Evolutionary conservation across 768 basidiomycete genomes (phyloP).

Genomic region (Amanita exitialis): DNA sequence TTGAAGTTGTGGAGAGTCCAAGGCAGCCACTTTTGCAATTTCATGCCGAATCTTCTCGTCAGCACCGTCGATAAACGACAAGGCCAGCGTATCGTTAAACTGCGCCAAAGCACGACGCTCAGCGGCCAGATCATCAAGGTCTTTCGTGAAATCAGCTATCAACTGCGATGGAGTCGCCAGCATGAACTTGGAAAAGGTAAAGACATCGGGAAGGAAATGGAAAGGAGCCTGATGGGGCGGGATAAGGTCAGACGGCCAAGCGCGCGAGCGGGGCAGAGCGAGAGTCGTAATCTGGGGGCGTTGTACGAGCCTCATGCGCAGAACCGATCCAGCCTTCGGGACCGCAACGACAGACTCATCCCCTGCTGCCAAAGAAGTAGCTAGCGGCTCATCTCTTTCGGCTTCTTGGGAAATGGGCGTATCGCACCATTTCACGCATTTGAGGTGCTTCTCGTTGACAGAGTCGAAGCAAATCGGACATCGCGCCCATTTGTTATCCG

Average conservation of each 20-base stretch:
- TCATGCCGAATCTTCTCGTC: constrained; percentile 69
- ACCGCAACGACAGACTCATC: constrained; percentile 24
- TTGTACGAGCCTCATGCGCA: constrained; percentile 85
- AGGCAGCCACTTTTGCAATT: constrained; percentile 65
- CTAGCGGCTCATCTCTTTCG: constrained; percentile 25
- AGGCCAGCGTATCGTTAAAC: constrained; percentile 67
- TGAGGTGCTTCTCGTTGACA: constrained; percentile 81
- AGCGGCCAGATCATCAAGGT: constrained; percentile 59
- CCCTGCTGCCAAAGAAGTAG: constrained; percentile 29
- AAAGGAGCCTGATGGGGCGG: constrained; percentile 92
- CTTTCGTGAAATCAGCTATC: constrained; percentile 57
- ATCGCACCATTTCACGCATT: constrained; percentile 87
- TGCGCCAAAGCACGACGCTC: constrained; percentile 61
- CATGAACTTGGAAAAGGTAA: constrained; percentile 88
- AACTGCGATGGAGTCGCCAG: constrained; percentile 86
- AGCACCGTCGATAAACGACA: constrained; percentile 74
- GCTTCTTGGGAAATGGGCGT: constrained; percentile 26
- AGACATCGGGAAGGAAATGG: constrained; percentile 91
- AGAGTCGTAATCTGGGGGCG: constrained; percentile 93
- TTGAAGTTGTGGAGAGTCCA: constrained; percentile 61
- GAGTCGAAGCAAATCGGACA: constrained; percentile 98
- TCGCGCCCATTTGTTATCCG: constrained; percentile 83
- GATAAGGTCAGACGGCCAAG: constrained; percentile 91
- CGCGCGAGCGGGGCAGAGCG: constrained; percentile 81
- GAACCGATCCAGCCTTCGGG: constrained; percentile 43